Conservation (phyloP, 2,329 filamentous ascomycete genomes). For the Mollisiaceae sp. region DNA sequence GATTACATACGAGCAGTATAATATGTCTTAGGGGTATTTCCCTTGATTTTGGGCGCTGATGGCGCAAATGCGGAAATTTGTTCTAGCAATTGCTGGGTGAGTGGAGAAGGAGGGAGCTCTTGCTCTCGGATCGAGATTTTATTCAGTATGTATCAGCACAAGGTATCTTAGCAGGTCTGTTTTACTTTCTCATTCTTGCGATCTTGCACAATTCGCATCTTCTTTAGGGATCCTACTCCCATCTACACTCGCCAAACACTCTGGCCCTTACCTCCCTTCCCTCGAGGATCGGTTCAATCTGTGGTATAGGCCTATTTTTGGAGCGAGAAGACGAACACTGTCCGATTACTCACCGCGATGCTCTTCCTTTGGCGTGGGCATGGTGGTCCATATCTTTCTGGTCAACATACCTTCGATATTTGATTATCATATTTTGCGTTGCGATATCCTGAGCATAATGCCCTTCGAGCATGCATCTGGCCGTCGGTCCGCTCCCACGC, state of each 20-base stretch:
- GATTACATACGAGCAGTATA: neutral
- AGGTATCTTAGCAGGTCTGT: neutral
- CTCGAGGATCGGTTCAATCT: constrained; percentile 49
- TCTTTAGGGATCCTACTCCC: neutral
- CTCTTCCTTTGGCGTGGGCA: constrained; percentile 60
- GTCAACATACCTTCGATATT: constrained; percentile 56
- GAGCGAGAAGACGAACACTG: constrained; percentile 71
- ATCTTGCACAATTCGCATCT: neutral
- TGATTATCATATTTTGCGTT: neutral
- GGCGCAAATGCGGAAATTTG: neutral
- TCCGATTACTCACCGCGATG: constrained; percentile 73
- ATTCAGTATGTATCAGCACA: neutral
- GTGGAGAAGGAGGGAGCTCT: neutral
- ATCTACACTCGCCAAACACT: constrained; percentile 73
- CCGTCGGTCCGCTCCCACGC: constrained; percentile 4
- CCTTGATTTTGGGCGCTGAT: neutral
- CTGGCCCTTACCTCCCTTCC: constrained; percentile 71
- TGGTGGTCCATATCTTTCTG: constrained; percentile 72
- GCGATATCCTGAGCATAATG: neutral
- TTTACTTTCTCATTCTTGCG: neutral
- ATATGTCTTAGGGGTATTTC: neutral
- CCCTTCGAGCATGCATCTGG: neutral
- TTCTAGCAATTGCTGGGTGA: neutral
- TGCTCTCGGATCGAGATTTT: neutral
- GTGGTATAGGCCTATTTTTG: constrained; percentile 85